Evolutionary conservation across 768 basidiomycete species (phyloP).

Genomic region (Sarcodon sp.): DNA sequence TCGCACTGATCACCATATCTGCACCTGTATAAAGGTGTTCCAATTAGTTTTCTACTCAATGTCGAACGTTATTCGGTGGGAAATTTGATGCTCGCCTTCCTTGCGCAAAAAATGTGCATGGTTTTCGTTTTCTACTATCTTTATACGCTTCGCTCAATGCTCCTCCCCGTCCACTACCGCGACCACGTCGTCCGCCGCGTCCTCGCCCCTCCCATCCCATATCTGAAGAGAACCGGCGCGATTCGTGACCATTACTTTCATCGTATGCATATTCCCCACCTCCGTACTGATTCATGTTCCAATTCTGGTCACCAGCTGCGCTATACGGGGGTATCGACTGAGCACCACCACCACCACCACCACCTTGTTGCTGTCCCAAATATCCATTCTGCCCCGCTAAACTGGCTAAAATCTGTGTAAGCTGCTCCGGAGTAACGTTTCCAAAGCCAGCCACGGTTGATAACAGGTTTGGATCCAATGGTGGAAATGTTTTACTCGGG

Average conservation of each 20-base stretch:
- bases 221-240: background rate
- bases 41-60: constrained; percentile 21
- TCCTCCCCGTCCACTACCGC: constrained; percentile 45
- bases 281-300: background rate
- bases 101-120: constrained; percentile 83
- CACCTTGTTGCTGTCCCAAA: constrained; percentile 5
- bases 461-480: constrained; percentile 21
- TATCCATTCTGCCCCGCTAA: background rate
- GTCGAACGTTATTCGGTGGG: constrained; percentile 13
- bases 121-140: constrained; percentile 69
- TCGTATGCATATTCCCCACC: background rate
- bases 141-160: constrained; percentile 55
- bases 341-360: constrained; percentile 2
- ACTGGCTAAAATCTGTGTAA: constrained; percentile 11
- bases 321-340: background rate
- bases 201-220: constrained; percentile 30
- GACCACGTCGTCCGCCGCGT: constrained; percentile 41
- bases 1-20: constrained; percentile 83
- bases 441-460: constrained; percentile 30
- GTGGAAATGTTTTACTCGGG: constrained; percentile 16
- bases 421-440: constrained; percentile 41
- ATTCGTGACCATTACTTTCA: background rate
- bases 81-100: constrained; percentile 76
- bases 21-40: constrained; percentile 54
- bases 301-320: background rate